These are phyloP conservation scores for Euphrasia arctica DNA, from an alignment of 305 asterid species.

Conservation along the genomic window DNA sequence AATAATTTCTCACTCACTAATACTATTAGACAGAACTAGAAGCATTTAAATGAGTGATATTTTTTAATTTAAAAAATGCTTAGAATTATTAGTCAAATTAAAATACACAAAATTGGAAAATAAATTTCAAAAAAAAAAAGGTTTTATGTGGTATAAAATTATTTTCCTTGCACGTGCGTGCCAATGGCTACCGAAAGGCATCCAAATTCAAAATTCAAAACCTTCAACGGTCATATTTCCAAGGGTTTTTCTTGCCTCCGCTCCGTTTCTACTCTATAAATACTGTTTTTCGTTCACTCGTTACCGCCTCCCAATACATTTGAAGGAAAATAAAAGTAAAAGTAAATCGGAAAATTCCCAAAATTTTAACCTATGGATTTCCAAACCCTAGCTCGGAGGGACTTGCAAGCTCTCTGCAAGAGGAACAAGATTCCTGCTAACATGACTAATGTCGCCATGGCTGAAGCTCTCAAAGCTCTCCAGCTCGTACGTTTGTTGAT, in stretches of 20 bases:
- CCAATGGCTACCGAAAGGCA: not conserved
- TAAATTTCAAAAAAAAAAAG: too few species aligned
- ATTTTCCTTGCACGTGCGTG: not conserved
- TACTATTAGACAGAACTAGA: too few species aligned
- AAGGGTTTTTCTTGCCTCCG: not conserved
- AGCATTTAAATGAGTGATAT: too few species aligned
- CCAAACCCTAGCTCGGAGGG: conserved; percentile 55
- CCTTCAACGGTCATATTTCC: conserved; percentile 15
- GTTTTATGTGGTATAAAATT: not conserved
- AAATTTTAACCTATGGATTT: conserved; percentile 45
- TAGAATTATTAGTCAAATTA: too few species aligned
- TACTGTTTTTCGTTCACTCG: not conserved
- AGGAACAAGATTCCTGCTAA: conserved; percentile 65
- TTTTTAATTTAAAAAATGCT: too few species aligned
- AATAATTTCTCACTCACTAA: too few species aligned
- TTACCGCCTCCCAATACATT: conserved; percentile 10
- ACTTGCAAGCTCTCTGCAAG: conserved; percentile 74
- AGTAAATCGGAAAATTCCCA: not conserved
- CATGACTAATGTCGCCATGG: conserved; percentile 62
- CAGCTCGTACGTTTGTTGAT: conserved; percentile 32
- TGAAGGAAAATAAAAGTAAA: not conserved
- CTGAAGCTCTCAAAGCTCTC: conserved; percentile 57
- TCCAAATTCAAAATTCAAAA: conserved; percentile 19
- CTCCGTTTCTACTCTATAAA: not conserved
- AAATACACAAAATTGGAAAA: too few species aligned